phyloP scores from a whole-genome alignment of 148 eudicot species.

The Persicaria maculosa region DNA sequence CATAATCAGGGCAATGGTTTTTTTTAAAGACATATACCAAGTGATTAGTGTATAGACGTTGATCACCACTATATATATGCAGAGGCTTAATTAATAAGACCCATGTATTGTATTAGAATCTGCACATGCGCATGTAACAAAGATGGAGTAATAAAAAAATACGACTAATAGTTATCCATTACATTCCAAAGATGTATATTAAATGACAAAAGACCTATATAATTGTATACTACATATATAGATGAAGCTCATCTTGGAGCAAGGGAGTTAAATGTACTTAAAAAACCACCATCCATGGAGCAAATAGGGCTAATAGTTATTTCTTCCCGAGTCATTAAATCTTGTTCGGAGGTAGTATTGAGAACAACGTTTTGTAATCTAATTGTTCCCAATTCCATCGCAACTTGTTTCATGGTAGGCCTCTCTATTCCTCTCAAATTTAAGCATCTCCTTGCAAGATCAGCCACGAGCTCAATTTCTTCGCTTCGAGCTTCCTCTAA shows the following conservation, averaged over 20 bases:
- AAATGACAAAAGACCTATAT: background rate
- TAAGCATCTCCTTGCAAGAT: background rate
- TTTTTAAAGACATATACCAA: too few species aligned
- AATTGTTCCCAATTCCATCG: background rate
- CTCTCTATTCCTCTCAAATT: background rate
- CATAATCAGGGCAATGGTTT: too few species aligned
- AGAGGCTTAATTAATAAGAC: too few species aligned
- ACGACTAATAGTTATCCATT: too few species aligned
- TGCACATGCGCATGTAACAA: too few species aligned
- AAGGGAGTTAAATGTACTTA: background rate
- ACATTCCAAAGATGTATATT: too few species aligned
- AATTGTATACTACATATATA: too few species aligned
- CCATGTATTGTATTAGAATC: too few species aligned
- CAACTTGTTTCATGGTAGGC: background rate
- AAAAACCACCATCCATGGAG: background rate
- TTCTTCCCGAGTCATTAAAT: background rate
- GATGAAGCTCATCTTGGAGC: background rate
- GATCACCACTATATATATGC: too few species aligned
- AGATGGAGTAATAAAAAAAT: too few species aligned
- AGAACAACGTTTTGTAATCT: background rate
- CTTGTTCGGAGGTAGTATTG: background rate
- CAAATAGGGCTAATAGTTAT: background rate
- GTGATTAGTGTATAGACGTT: too few species aligned
- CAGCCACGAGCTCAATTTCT: background rate
- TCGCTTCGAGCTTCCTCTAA: background rate